These are phyloP conservation scores for Symmetrospora coprosmae DNA, from an alignment of 768 basidiomycete species.

Conservation along the genomic window DNA sequence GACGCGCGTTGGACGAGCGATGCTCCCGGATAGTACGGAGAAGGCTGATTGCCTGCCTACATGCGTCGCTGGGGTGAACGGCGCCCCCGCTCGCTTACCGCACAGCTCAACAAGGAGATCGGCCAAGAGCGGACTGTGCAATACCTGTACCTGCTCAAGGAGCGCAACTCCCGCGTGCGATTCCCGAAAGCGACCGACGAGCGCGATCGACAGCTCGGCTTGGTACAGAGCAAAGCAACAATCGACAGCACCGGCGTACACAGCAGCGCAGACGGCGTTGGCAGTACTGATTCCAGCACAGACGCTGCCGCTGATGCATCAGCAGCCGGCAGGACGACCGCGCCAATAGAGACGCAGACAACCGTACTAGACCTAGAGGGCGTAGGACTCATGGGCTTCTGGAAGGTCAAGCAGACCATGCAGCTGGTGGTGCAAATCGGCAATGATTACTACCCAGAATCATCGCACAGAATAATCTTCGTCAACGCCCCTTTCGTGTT, in stretches of 20 bases:
- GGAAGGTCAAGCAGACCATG: conserved; percentile 18
- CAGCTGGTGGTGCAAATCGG: conserved; percentile 7
- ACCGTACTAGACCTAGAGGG: conserved; percentile 5
- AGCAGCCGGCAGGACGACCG: too few species aligned
- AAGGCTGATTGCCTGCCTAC: neutral
- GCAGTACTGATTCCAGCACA: too few species aligned
- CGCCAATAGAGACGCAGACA: conserved; percentile 14
- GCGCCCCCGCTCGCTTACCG: too few species aligned
- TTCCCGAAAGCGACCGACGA: neutral
- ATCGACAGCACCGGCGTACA: too few species aligned
- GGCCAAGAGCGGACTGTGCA: neutral
- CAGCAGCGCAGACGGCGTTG: too few species aligned
- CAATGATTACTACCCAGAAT: conserved; percentile 20
- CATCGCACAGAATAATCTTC: conserved; percentile 6
- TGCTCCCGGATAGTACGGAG: neutral
- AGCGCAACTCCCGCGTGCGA: conserved; percentile 6
- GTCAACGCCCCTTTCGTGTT: conserved; percentile 21
- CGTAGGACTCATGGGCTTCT: conserved; percentile 3
- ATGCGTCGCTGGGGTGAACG: too few species aligned
- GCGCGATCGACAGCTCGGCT: neutral
- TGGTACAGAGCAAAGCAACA: too few species aligned
- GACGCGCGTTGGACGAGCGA: neutral
- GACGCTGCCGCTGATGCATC: too few species aligned
- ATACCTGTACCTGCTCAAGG: conserved; percentile 12
- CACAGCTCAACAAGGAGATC: conserved; percentile 10